Percentiles rank a stretch among this genome's conserved stretches.
These are phyloP conservation scores for Ceratobasidium sp. DNA, from an alignment of 1,284 basidiomycete species.

Conservation along the genomic window DNA sequence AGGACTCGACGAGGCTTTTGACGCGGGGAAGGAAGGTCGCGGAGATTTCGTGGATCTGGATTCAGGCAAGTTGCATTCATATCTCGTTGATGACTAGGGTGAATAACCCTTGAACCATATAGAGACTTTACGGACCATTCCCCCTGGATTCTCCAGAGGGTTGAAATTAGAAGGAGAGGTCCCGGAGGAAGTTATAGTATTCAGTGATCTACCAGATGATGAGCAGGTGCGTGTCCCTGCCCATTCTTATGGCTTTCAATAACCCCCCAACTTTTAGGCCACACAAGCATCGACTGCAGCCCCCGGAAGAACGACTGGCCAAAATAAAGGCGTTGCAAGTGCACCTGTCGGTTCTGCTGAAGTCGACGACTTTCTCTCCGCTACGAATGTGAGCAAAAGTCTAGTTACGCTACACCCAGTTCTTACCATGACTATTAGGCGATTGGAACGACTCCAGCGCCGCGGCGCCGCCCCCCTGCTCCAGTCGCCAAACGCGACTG, in stretches of 20 bases:
- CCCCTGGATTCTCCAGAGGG: slow-evolving; percentile 63
- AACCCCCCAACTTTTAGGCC: neutral
- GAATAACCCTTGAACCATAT: slow-evolving; percentile 27
- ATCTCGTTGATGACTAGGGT: slow-evolving; percentile 51
- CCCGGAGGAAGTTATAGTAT: slow-evolving; percentile 56
- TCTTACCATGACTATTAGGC: neutral
- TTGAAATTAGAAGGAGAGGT: slow-evolving; percentile 71
- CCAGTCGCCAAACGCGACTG: slow-evolving; percentile 84
- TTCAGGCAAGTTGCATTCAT: slow-evolving; percentile 61
- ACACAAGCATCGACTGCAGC: slow-evolving; percentile 2
- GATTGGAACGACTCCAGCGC: neutral
- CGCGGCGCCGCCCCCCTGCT: slow-evolving; percentile 47
- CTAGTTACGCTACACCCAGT: neutral
- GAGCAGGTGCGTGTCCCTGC: slow-evolving; percentile 17
- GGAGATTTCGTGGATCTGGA: slow-evolving; percentile 60
- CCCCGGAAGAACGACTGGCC: slow-evolving; percentile 7
- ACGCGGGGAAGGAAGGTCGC: slow-evolving; percentile 49
- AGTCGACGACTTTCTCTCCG: slow-evolving; percentile 9
- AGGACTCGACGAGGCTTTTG: slow-evolving; percentile 72
- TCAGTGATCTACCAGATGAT: slow-evolving; percentile 41
- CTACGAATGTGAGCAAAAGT: slow-evolving; percentile 4
- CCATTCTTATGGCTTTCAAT: neutral
- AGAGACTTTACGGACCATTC: slow-evolving; percentile 54
- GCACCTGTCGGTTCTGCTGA: slow-evolving; percentile 21
- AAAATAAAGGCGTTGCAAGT: neutral